Evolutionary conservation across 768 basidiomycete genomes (phyloP).

Genomic region (Psilocybe subaeruginosa): DNA sequence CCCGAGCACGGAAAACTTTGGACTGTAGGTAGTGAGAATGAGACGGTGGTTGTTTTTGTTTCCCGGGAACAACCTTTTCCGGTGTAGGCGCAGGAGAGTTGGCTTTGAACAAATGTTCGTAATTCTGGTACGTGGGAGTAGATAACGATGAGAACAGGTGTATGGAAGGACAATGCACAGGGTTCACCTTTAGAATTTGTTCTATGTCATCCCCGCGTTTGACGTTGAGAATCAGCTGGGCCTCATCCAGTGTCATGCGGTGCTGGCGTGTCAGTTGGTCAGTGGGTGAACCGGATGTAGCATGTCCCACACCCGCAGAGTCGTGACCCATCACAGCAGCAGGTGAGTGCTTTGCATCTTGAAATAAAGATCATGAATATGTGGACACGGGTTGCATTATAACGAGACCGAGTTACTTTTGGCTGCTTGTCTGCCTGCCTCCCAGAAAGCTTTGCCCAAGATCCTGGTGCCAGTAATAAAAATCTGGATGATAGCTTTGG

Average conservation of each 20-base stretch:
- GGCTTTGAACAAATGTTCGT: constrained; percentile 90
- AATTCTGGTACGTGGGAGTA: constrained; percentile 57
- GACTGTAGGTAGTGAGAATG: constrained; percentile 95
- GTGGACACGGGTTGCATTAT: neutral
- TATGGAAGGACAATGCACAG: neutral
- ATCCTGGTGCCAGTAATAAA: constrained; percentile 77
- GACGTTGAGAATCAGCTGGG: constrained; percentile 87
- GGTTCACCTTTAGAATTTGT: constrained; percentile 67
- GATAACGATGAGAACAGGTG: constrained; percentile 1
- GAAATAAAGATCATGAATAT: neutral
- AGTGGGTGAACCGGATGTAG: constrained; percentile 73
- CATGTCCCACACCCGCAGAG: constrained; percentile 72
- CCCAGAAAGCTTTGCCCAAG: constrained; percentile 88
- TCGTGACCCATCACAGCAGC: constrained; percentile 70
- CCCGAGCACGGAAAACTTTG: constrained; percentile 93
- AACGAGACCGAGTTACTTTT: constrained; percentile 66
- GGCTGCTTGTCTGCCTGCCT: constrained; percentile 90
- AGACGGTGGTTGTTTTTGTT: constrained; percentile 38
- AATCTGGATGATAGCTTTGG: constrained; percentile 79
- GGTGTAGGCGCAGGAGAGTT: constrained; percentile 75
- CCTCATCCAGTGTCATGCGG: constrained; percentile 95
- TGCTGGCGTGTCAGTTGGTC: constrained; percentile 85
- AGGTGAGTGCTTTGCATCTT: constrained; percentile 86
- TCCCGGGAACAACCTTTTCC: constrained; percentile 47
- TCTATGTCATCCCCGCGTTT: constrained; percentile 76